phyloP scores from a whole-genome alignment of 305 asterid genomes.

The Solanum hybrid region DNA sequence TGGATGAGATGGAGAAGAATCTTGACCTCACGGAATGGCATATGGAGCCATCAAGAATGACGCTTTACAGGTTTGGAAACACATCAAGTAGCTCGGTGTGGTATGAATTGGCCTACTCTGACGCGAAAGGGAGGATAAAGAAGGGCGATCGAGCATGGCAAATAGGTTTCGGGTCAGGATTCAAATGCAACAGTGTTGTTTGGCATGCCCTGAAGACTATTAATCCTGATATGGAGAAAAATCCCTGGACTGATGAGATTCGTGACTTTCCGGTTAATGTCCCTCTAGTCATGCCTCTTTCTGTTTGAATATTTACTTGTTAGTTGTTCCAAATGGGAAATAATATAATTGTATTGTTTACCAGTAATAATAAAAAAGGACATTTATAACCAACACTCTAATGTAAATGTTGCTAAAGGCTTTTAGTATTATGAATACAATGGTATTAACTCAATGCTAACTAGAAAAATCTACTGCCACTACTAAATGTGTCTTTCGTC shows the following conservation, averaged over 20 bases:
- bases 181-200: constrained; percentile 48
- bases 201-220: constrained; percentile 34
- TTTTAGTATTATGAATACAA: background rate
- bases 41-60: constrained; percentile 47
- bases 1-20: constrained; percentile 40
- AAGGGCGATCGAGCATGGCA: constrained; percentile 46
- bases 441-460: background rate
- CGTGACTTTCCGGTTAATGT: background rate
- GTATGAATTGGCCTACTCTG: constrained; percentile 49
- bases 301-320: background rate
- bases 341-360: too few species aligned
- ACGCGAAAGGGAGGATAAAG: constrained; percentile 47
- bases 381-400: background rate
- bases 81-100: constrained; percentile 51
- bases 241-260: constrained; percentile 24
- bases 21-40: constrained; percentile 39
- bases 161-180: constrained; percentile 46
- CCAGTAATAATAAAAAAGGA: background rate
- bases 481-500: background rate
- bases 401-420: background rate
- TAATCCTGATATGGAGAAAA: constrained; percentile 24
- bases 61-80: constrained; percentile 48
- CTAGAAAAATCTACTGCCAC: background rate
- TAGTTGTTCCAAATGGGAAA: background rate
- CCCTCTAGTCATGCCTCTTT: background rate